Evolutionary conservation across 2,329 filamentous ascomycete genomes (phyloP), one percentile per base, ranked within the genome.

Genomic region (Cordyceps farinosa): DNA sequence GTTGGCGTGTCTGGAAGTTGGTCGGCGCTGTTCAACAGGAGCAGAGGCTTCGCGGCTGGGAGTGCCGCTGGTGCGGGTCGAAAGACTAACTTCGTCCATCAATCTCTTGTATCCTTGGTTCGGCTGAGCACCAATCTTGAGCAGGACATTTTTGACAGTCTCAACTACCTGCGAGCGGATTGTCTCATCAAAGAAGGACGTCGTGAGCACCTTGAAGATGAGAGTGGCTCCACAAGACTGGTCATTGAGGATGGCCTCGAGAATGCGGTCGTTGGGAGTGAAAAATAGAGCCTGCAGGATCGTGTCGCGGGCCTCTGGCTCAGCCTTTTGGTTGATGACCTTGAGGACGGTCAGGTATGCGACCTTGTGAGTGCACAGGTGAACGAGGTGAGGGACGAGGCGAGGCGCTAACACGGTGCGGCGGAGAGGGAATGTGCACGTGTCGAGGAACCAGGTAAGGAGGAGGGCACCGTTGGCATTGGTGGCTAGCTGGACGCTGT

Each of bases 121-220:
- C 17, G 95, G 92, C 71, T 96, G 91, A 6, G 92, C 94, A 79
- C 97, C 97, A 76, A 98, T 89, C 70, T 90, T 90, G 40, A 94
- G 78, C 40, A 99, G 83, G 45, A 98, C 92, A 70, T 87, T 91
- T 72, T 94, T 92, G 58, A 99, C 91, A 64, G 92, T 97, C 71
- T 97, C 92, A 5, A 97, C 87, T 29, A 97, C 92, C 70, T 97
- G 91, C 52, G 84, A 81, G 54, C 95, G 90, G 73, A 97, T 93
- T 59, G 82, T 87, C 74, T 99, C 95, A 68, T 99, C 95, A 67
- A 98, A 93, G 84, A 97, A 98, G 0, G 95, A 95, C 8, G 93
- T 98, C 0, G 95, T 98, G 62, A 99, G 82, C 40, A 98, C 93
- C 82, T 99, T 99, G 85, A 98, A 99, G 71, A 99, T 98, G 68